Base-by-base conservation (phyloP, 371 early-diverging fungal species). In the Lichtheimia hyalospora region DNA sequence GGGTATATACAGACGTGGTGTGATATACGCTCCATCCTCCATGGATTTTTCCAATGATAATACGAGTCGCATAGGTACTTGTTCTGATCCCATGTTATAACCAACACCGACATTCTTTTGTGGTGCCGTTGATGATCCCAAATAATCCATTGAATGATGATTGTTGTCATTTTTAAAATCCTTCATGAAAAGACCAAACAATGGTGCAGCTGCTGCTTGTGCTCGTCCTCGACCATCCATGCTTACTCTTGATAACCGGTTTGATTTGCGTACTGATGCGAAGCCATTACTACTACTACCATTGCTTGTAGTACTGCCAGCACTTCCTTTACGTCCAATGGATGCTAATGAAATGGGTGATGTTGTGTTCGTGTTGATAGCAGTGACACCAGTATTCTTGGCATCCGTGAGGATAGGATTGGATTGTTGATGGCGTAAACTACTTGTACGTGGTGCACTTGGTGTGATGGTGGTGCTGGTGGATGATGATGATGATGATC, bases 1-100 rank as follows among this genome's bases (percentile, higher is more conserved):
- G 57, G 87, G 87, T 60, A 87, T 77, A 71, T 75, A 80, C n/a
- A 87, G 64, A 18, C 69, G 64, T 25, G 69, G 73, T 20, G 87
- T 84, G 13, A 87, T 57, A 63, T 75, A 70, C 15, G 79, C 82
- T 7, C 87, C 85, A 21, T 74, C 64, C 14, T 63, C 56, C 82
- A 83, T 84, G 34, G 74, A 79, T 42, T 65, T 62, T 42, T 73
- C 77, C 12, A 84, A 57, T 5, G 81, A 68, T 3, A 60, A 21
- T 0, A 60, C 52, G 2, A 60, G 64, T 3, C 64, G 63, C 4
- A 77, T 48, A 6, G 60, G 57, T 5, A 28, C 42, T 53, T 53
- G 54, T 12, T 62, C 50, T 61, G 46, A 18, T 56, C 40, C 62
- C 2, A 46, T n/a, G 44, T 54, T 4, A 52, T 46, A 0, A 14